phyloP scores from a whole-genome alignment of 768 basidiomycete genomes.

The Lenzites betulinus region DNA sequence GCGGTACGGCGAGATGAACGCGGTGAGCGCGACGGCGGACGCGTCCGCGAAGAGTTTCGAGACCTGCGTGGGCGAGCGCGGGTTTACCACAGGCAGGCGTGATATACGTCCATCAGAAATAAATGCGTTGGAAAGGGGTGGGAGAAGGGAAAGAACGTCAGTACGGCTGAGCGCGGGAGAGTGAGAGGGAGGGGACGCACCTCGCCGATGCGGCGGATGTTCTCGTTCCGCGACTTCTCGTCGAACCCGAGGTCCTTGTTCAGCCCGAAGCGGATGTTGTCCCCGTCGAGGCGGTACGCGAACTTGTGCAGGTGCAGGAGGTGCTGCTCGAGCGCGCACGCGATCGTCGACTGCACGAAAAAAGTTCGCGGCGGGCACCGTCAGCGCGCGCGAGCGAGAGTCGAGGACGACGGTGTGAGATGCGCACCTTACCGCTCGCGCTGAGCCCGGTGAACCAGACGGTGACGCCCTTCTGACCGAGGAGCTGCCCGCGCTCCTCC shows the following conservation, averaged over 20 bases:
- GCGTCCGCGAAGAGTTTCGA: constrained; percentile 93
- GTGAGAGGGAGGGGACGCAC: constrained; percentile 43
- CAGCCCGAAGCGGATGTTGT: constrained; percentile 92
- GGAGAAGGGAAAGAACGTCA: neutral
- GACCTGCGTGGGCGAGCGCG: constrained; percentile 54
- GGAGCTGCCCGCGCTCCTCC: constrained; percentile 64
- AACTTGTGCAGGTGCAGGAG: constrained; percentile 85
- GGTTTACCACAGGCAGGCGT: no score
- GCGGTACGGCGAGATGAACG: constrained; percentile 98
- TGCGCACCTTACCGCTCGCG: constrained; percentile 85
- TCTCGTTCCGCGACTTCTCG: constrained; percentile 88
- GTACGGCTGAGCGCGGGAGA: neutral
- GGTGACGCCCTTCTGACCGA: constrained; percentile 85
- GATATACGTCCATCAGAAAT: neutral
- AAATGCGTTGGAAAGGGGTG: constrained; percentile 1
- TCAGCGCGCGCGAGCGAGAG: neutral
- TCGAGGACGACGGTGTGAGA: neutral
- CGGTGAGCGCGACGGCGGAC: constrained; percentile 83
- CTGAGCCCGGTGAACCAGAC: constrained; percentile 97
- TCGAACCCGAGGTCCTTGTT: constrained; percentile 97
- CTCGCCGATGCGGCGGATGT: constrained; percentile 97
- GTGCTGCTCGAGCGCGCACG: constrained; percentile 95
- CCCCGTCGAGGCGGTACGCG: constrained; percentile 92
- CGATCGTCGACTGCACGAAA: constrained; percentile 82
- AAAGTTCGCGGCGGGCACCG: neutral